Evolutionary conservation across 2,329 filamentous ascomycete species (phyloP).

Genomic region (Colletotrichum sp.): DNA sequence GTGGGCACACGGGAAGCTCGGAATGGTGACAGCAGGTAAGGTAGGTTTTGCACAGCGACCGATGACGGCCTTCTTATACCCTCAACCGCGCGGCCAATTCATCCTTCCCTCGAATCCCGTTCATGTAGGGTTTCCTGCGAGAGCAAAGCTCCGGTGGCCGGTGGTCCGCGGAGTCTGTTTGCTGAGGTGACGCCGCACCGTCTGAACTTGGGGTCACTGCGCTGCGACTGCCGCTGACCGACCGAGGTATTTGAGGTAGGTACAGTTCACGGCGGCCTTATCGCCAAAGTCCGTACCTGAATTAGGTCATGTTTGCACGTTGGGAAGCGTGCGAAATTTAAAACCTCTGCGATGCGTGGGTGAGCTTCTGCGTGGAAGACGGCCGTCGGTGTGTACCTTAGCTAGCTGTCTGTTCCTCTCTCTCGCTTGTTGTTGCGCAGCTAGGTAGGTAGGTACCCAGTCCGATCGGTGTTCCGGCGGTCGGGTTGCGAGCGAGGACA

Average conservation of each 20-base stretch:
- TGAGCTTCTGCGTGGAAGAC: not conserved
- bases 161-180: not conserved
- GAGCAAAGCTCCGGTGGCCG: not conserved
- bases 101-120: not conserved
- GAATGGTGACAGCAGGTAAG: no score
- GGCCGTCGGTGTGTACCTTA: not conserved
- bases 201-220: not conserved
- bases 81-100: not conserved
- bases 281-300: fast-evolving
- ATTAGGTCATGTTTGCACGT: not conserved
- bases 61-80: not conserved
- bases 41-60: no score
- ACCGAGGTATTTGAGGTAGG: no score
- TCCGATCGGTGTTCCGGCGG: not conserved
- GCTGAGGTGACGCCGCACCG: not conserved
- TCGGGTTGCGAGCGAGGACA: not conserved
- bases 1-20: not conserved
- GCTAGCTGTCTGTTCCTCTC: no score
- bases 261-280: no score
- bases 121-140: not conserved
- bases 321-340: not conserved
- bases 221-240: not conserved
- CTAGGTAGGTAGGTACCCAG: not conserved
- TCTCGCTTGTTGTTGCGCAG: not conserved
- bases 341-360: not conserved